These are phyloP conservation scores for Ogataea nonfermentans DNA, from an alignment of 805 yeast genomes.

Conservation along the genomic window DNA sequence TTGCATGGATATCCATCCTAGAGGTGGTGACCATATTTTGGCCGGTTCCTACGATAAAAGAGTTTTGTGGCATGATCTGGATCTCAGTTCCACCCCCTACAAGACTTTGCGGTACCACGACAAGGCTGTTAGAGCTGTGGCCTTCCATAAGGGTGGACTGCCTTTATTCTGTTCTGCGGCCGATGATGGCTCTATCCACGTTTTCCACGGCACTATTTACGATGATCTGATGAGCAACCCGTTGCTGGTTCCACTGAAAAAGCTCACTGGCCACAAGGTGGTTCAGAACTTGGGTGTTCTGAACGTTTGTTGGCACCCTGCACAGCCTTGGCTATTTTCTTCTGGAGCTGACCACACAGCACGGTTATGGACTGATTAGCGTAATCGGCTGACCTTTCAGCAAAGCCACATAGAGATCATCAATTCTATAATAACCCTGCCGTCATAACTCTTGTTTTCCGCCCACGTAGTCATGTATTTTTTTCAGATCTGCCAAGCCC, in stretches of 20 bases:
- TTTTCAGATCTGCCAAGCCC: too few relatives aligned
- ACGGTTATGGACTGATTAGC: constrained; percentile 87
- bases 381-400: not conserved
- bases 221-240: constrained; percentile 96
- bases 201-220: constrained; percentile 95
- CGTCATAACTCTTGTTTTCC: too few relatives aligned
- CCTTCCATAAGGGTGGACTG: constrained; percentile 78
- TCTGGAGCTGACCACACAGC: constrained; percentile 98
- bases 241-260: constrained; percentile 91
- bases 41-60: constrained; percentile 94
- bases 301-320: constrained; percentile 92
- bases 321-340: constrained; percentile 96
- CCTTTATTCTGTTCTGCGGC: constrained; percentile 94
- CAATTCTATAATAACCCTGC: too few relatives aligned
- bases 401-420: not conserved
- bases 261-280: constrained; percentile 85
- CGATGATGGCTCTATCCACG: constrained; percentile 90
- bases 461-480: too few relatives aligned
- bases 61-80: constrained; percentile 96
- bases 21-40: constrained; percentile 85
- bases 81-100: constrained; percentile 83
- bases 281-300: constrained; percentile 81
- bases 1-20: constrained; percentile 88
- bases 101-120: constrained; percentile 94
- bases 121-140: constrained; percentile 85